Conservation (phyloP, 2,329 filamentous ascomycete genomes). For the Pseudodiploospora longispora region DNA sequence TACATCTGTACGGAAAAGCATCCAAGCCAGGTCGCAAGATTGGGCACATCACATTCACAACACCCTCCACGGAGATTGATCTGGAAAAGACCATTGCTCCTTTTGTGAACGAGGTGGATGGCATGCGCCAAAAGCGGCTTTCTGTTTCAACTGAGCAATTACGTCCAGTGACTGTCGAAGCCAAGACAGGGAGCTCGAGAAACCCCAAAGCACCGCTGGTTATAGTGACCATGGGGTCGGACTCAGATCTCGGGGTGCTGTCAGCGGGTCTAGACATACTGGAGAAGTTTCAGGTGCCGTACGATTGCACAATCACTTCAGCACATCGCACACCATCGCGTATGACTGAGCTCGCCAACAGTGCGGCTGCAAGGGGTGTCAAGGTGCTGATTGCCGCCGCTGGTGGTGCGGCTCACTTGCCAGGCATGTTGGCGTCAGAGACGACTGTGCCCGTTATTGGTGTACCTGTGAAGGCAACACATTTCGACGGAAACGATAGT, state of each 20-base stretch:
- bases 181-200: constrained; percentile 1
- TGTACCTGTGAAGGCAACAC: constrained; percentile 66
- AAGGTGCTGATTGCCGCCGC: constrained; percentile 70
- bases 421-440: constrained; percentile 67
- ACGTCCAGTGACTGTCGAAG: constrained; percentile 22
- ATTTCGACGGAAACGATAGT: constrained; percentile 63
- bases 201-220: constrained; percentile 47
- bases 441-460: constrained; percentile 69
- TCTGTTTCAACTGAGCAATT: constrained; percentile 29
- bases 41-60: constrained; percentile 82
- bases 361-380: constrained; percentile 56
- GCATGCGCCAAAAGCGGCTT: constrained; percentile 48
- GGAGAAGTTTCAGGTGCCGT: constrained; percentile 62
- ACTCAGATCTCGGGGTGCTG: constrained; percentile 65
- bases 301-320: constrained; percentile 67
- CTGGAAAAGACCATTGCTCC: constrained; percentile 51
- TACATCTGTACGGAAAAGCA: constrained; percentile 90
- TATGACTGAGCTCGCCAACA: constrained; percentile 60
- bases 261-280: constrained; percentile 59
- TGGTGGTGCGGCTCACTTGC: constrained; percentile 64
- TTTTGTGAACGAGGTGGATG: constrained; percentile 58
- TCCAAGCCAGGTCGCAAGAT: constrained; percentile 88
- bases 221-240: constrained; percentile 76
- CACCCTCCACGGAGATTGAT: constrained; percentile 58
- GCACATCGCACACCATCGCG: constrained; percentile 66